Percentiles rank a stretch among this genome's conserved stretches.
These are phyloP conservation scores for Myriangium duriaei DNA, from an alignment of 2,329 filamentous ascomycete species.

Conservation along the genomic window DNA sequence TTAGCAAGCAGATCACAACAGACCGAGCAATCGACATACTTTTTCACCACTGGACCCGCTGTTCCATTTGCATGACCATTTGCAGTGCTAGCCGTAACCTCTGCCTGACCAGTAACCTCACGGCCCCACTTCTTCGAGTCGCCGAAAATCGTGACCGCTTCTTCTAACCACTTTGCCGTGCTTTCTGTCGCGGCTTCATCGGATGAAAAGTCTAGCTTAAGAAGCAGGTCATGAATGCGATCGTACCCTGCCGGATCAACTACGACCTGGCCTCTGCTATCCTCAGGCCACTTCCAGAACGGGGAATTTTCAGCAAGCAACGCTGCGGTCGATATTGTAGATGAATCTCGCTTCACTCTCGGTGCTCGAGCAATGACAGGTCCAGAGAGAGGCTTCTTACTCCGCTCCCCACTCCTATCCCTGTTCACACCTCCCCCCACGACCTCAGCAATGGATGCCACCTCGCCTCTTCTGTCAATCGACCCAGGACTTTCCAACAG, in stretches of 20 bases:
- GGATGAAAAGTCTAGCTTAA: conserved; percentile 62
- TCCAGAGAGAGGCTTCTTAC: conserved; percentile 41
- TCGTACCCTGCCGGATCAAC: conserved; percentile 54
- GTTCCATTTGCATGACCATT: neutral
- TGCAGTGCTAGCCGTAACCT: neutral
- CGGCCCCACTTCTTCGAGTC: conserved; percentile 11
- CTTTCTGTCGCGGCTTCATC: conserved; percentile 50
- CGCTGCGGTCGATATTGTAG: conserved; percentile 31
- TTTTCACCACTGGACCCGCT: neutral
- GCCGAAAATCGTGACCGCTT: conserved; percentile 36
- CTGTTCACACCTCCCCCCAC: conserved; percentile 7
- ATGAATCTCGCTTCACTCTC: conserved; percentile 41
- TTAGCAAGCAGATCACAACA: conserved; percentile 1
- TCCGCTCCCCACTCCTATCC: conserved; percentile 27
- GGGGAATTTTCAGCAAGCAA: conserved; percentile 39
- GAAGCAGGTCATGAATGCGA: conserved; percentile 54
- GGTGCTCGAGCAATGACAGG: conserved; percentile 52
- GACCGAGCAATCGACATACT: too few species aligned
- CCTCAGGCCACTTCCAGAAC: conserved; percentile 53
- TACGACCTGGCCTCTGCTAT: conserved; percentile 50
- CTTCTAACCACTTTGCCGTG: conserved; percentile 57
- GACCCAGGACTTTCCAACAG: conserved; percentile 5
- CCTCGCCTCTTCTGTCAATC: too few species aligned
- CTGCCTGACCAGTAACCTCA: conserved; percentile 10
- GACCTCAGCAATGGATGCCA: conserved; percentile 3